A percentile compares a stretch with the other conserved stretches of the same genome.
These are phyloP conservation scores for Phyllosticta citribraziliensis DNA, from an alignment of 2,329 filamentous ascomycete genomes.

Conservation along the genomic window DNA sequence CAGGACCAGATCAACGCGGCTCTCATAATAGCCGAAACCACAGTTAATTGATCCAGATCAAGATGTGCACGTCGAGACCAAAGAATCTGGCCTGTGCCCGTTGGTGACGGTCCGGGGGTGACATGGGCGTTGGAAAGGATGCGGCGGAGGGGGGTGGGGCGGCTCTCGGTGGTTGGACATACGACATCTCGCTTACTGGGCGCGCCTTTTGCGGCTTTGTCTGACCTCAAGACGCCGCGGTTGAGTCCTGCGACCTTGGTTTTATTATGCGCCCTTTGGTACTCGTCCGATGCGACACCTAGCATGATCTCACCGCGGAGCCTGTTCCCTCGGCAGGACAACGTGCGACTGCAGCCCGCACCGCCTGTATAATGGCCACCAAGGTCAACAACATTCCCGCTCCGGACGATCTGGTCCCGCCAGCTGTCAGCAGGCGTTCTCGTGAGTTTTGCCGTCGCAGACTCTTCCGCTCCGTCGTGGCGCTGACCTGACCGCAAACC, in stretches of 20 bases:
- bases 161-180: slow-evolving; percentile 7
- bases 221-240: slow-evolving; percentile 7
- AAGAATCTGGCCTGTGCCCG: neutral
- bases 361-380: slow-evolving; percentile 8
- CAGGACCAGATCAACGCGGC: neutral
- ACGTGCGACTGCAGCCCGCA: slow-evolving; percentile 9
- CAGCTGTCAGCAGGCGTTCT: slow-evolving; percentile 4
- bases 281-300: neutral
- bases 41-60: neutral
- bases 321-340: neutral
- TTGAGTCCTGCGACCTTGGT: slow-evolving; percentile 2
- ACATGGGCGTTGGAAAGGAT: neutral
- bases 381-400: slow-evolving; percentile 2
- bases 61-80: neutral
- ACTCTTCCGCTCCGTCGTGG: neutral
- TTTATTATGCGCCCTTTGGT: slow-evolving; percentile 7
- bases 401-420: slow-evolving; percentile 1
- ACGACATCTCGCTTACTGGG: slow-evolving; percentile 10
- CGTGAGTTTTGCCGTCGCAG: neutral
- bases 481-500: slow-evolving; percentile 1
- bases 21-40: neutral
- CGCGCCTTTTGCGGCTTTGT: slow-evolving; percentile 5
- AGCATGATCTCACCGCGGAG: slow-evolving; percentile 9
- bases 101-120: neutral
- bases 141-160: neutral